Percentiles rank a stretch among this genome's conserved stretches.
phyloP scores from a whole-genome alignment of 257 asterid species.

The Plectranthus barbatus region DNA sequence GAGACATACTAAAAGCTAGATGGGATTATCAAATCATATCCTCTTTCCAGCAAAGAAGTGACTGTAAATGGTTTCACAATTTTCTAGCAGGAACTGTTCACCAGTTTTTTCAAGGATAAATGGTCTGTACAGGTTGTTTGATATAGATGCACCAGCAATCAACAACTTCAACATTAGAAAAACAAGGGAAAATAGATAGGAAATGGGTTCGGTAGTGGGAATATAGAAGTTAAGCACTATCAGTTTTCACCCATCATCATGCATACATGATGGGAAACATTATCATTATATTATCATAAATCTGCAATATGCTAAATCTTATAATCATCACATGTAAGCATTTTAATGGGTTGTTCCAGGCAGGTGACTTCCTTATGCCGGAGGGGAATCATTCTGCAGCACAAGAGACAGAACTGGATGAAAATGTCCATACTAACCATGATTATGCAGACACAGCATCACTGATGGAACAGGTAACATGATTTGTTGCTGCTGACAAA shows the following conservation, averaged over 20 bases:
- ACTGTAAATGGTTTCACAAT: background rate
- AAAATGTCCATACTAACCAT: slow-evolving; percentile 34
- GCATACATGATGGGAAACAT: background rate
- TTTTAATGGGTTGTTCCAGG: slow-evolving; percentile 42
- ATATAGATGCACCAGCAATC: slow-evolving; percentile 7
- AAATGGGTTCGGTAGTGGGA: too few relatives aligned
- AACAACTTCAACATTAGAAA: background rate
- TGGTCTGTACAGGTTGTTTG: background rate
- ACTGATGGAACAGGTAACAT: slow-evolving; percentile 64
- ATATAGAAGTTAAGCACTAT: background rate
- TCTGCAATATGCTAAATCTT: slow-evolving; percentile 1
- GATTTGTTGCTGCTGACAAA: slow-evolving; percentile 11
- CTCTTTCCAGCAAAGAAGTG: background rate
- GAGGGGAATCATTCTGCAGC: slow-evolving; percentile 43
- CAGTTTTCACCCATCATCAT: background rate
- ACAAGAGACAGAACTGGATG: slow-evolving; percentile 71
- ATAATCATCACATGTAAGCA: slow-evolving; percentile 4
- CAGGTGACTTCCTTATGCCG: slow-evolving; percentile 71
- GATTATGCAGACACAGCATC: slow-evolving; percentile 46
- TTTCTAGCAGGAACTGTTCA: background rate
- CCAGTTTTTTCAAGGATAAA: background rate
- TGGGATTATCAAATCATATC: background rate
- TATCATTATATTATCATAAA: background rate
- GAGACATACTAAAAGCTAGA: background rate
- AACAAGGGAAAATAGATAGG: background rate